Percentiles rank a stretch among this genome's conserved stretches.
These are phyloP conservation scores for Hanseniaspora sp. DNA, from an alignment of 1,139 yeast genomes.

Conservation along the genomic window DNA sequence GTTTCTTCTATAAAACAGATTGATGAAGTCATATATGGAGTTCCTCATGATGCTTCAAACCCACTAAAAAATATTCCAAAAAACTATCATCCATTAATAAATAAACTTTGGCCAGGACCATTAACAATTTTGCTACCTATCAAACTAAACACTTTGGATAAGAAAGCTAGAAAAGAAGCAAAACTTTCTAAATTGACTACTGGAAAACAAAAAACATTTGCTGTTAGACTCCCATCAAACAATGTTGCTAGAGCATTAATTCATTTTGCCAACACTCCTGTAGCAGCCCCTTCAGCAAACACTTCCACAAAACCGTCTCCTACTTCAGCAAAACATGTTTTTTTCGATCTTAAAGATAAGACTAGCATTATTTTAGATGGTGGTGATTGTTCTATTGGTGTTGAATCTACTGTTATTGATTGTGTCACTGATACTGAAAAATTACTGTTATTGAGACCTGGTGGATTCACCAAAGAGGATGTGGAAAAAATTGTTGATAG, in stretches of 20 bases:
- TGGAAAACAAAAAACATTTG: slow-evolving; percentile 79
- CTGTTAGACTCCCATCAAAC: slow-evolving; percentile 77
- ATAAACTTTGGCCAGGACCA: slow-evolving; percentile 91
- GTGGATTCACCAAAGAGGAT: slow-evolving; percentile 78
- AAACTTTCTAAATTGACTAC: slow-evolving; percentile 67
- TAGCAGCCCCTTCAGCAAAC: slow-evolving; percentile 97
- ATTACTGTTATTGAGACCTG: slow-evolving; percentile 59
- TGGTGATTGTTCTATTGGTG: slow-evolving; percentile 80
- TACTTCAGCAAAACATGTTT: slow-evolving; percentile 76
- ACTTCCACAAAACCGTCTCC: slow-evolving; percentile 94
- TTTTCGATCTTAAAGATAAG: slow-evolving; percentile 60
- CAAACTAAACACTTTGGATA: slow-evolving; percentile 21
- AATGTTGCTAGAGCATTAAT: slow-evolving; percentile 87
- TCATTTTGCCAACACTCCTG: slow-evolving; percentile 72
- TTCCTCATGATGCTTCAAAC: slow-evolving; percentile 18
- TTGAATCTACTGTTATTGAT: slow-evolving; percentile 88
- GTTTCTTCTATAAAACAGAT: slow-evolving; percentile 69
- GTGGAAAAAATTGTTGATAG: slow-evolving; percentile 66
- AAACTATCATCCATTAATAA: slow-evolving; percentile 51
- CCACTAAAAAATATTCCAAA: slow-evolving; percentile 43
- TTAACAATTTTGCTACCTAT: slow-evolving; percentile 74
- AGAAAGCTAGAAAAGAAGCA: background rate
- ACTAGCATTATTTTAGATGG: slow-evolving; percentile 88
- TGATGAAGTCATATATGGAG: slow-evolving; percentile 38
- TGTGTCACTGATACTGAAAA: slow-evolving; percentile 43